Evolutionary conservation across 78 protist genomes (phyloP).

Genomic region (Dictyostelium intermedium): DNA sequence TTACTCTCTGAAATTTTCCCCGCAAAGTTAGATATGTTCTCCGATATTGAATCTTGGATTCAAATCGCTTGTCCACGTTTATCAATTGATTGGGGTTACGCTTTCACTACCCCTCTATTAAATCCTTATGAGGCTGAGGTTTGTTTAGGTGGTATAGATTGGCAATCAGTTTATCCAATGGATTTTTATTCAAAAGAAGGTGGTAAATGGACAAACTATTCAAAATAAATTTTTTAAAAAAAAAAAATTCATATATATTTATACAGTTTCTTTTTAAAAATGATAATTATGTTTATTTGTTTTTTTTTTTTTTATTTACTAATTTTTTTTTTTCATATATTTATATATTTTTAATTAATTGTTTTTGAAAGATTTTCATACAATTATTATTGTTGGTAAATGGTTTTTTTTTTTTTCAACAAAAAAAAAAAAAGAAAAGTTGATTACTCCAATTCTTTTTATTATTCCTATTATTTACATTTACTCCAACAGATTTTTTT

Average conservation of each 20-base stretch:
- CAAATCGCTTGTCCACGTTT: constrained; percentile 99
- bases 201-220: constrained; percentile 91
- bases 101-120: constrained; percentile 91
- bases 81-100: constrained; percentile 99
- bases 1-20: constrained; percentile 94
- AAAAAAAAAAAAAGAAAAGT: constrained; percentile 3
- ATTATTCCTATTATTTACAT: neutral
- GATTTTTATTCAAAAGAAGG: constrained; percentile 91
- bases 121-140: constrained; percentile 96
- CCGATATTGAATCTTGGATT: constrained; percentile 89
- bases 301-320: neutral
- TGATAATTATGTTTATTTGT: neutral
- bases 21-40: constrained; percentile 86
- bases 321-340: neutral
- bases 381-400: neutral
- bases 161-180: constrained; percentile 96
- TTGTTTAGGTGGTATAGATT: constrained; percentile 82
- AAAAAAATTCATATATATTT: neutral
- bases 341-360: neutral
- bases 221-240: constrained; percentile 13
- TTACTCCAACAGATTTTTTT: too few relatives aligned
- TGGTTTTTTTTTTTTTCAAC: neutral
- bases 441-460: constrained; percentile 16
- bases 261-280: neutral
- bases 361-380: neutral